Evolutionary conservation across 805 yeast species (phyloP).

Genomic region (Sporopachydermia lactativora): DNA sequence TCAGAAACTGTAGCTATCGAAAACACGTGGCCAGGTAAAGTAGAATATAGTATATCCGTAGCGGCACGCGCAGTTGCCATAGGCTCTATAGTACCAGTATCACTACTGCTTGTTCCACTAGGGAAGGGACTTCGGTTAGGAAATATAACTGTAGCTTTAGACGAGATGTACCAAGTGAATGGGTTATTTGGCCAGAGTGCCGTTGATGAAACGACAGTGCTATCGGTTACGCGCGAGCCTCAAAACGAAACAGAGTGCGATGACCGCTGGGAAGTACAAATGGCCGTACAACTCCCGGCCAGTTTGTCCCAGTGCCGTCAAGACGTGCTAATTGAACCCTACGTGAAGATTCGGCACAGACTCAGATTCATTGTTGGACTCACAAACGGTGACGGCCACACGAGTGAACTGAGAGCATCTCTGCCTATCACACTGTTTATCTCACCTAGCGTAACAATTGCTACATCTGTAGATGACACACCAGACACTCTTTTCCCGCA

Average conservation of each 20-base stretch:
- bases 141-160: constrained; percentile 48
- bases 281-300: constrained; percentile 52
- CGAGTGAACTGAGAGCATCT: constrained; percentile 83
- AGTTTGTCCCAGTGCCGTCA: constrained; percentile 68
- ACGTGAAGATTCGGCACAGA: constrained; percentile 79
- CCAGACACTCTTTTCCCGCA: background rate
- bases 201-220: constrained; percentile 46
- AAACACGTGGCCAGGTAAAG: constrained; percentile 90
- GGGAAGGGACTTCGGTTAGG: constrained; percentile 72
- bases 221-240: constrained; percentile 23
- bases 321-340: constrained; percentile 60
- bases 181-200: constrained; percentile 44
- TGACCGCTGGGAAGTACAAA: constrained; percentile 65
- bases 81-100: constrained; percentile 64
- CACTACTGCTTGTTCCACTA: constrained; percentile 62
- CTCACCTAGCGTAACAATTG: constrained; percentile 68
- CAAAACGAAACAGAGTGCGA: constrained; percentile 24
- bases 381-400: constrained; percentile 82
- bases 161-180: constrained; percentile 50
- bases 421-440: constrained; percentile 68
- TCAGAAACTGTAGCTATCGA: constrained; percentile 89
- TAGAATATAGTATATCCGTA: constrained; percentile 75
- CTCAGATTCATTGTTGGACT: constrained; percentile 68
- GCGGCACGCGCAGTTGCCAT: constrained; percentile 86
- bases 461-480: constrained; percentile 24